Base-by-base conservation (phyloP, 106 monocot genomes). In the Phalaenopsis aphrodite region DNA sequence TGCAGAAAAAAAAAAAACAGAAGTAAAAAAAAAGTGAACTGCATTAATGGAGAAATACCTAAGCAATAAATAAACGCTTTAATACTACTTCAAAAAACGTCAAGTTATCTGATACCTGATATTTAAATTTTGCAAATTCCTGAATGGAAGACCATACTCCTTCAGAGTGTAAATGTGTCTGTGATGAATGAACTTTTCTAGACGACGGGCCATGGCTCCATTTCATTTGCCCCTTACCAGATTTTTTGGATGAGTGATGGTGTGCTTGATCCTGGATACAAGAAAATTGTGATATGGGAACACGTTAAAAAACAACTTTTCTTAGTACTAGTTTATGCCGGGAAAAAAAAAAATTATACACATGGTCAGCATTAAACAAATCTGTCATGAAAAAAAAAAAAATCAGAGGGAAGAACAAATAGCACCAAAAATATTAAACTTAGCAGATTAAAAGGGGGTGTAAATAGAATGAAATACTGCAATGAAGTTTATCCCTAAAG, bases 41-140 rank as follows among this genome's bases (percentile, higher is more conserved):
- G 49, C 56, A 79, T 76, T 30, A 76, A 77, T 77, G 42, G 5
- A 77, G 80, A 42, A 68, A 48, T 3, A 76, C 57, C 6, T 21
- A 36, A 21, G 39, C 15, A 71, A 41, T 3, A 49, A 24, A 1
- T 41, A 42, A 5, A 56, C 16, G 21, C 11, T 17, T n/a, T 19
- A 5, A 74, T 43, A 19, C 15, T 8, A 42, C 19, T 1, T 42
- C 18, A 42, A 74, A 45, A 45, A 45, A 45, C 1, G 18, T 41
- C 30, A 74, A 48, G 24, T 30, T 52, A 15, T 48, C 48, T 52
- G 11, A 4, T 84, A 99, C 99, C 99, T 93, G 86, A 77, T 99
- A 99, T 88, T 99, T 99, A 12, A 75, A 84, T 86, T 75, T 93
- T 55, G 93, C 86, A 81, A 99, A 91, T 81, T 95, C 95, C 42